Percentiles rank a stretch among this genome's conserved stretches.
These are phyloP conservation scores for Solanum gandarillasii DNA, from an alignment of 257 asterid genomes.

Conservation along the genomic window DNA sequence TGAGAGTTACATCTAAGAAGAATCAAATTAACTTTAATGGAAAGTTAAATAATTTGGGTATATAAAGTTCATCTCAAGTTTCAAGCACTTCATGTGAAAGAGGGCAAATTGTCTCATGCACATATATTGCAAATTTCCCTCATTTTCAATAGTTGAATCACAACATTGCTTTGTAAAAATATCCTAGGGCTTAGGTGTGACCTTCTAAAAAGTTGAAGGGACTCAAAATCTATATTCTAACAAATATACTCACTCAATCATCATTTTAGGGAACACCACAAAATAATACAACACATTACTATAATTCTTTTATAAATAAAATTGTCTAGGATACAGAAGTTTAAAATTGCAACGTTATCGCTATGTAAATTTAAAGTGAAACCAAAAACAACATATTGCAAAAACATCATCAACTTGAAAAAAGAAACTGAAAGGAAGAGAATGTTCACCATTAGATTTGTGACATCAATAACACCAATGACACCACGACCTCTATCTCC, in stretches of 20 bases:
- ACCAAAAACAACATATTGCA: background rate
- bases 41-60: background rate
- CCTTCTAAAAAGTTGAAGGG: background rate
- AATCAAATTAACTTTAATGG: background rate
- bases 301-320: background rate
- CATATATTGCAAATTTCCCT: background rate
- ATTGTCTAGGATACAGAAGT: background rate
- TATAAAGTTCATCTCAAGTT: background rate
- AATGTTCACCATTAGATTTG: constrained; percentile 45
- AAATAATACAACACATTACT: background rate
- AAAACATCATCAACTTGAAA: background rate
- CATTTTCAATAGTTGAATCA: background rate
- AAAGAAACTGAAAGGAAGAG: background rate
- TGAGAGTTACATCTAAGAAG: too few relatives aligned
- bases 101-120: background rate
- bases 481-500: constrained; percentile 75
- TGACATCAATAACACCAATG: constrained; percentile 75
- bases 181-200: background rate
- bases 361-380: background rate
- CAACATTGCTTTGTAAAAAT: background rate
- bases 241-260: background rate
- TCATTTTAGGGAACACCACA: background rate
- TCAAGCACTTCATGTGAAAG: background rate
- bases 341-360: background rate
- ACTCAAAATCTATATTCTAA: background rate